phyloP scores from a whole-genome alignment of 2,329 filamentous ascomycete genomes.

The Gaeumannomyces tritici region DNA sequence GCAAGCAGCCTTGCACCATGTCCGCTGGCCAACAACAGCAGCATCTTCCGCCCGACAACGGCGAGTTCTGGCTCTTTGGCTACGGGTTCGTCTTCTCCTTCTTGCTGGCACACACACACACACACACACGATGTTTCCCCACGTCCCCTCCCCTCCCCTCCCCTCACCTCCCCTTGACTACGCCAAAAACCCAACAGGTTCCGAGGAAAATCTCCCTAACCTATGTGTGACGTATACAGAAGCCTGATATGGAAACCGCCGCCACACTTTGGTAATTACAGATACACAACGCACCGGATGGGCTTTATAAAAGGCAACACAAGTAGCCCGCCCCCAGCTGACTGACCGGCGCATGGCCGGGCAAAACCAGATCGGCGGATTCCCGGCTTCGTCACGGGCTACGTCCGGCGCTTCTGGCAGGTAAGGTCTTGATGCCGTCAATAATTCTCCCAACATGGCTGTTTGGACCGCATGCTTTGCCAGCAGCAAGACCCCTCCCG shows the following conservation, averaged over 20 bases:
- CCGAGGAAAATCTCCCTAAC: too few relatives aligned
- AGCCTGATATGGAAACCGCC: constrained; percentile 98
- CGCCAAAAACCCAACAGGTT: constrained; percentile 1
- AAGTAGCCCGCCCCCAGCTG: too few relatives aligned
- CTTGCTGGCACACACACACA: too few relatives aligned
- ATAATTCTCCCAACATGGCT: too few relatives aligned
- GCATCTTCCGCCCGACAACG: constrained; percentile 10
- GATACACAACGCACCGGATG: too few relatives aligned
- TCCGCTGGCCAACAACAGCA: background rate
- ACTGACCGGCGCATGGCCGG: background rate
- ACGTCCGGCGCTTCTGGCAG: constrained; percentile 97
- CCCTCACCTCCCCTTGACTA: background rate
- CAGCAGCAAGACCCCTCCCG: too few relatives aligned
- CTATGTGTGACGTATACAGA: constrained; percentile 35
- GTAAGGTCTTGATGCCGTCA: constrained; percentile 39
- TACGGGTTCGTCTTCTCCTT: constrained; percentile 58
- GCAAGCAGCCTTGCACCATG: background rate
- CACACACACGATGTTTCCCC: background rate
- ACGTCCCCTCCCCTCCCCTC: background rate
- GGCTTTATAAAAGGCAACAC: too few relatives aligned
- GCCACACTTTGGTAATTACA: constrained; percentile 88
- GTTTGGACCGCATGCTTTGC: background rate
- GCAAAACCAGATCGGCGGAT: constrained; percentile 62
- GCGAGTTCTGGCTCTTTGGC: constrained; percentile 92
- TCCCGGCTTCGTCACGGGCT: constrained; percentile 85